A percentile compares a stretch with the other conserved stretches of the same genome.
Evolutionary conservation across 164 flowering plant species (phyloP).

Genomic region (Echeveria elegans): DNA sequence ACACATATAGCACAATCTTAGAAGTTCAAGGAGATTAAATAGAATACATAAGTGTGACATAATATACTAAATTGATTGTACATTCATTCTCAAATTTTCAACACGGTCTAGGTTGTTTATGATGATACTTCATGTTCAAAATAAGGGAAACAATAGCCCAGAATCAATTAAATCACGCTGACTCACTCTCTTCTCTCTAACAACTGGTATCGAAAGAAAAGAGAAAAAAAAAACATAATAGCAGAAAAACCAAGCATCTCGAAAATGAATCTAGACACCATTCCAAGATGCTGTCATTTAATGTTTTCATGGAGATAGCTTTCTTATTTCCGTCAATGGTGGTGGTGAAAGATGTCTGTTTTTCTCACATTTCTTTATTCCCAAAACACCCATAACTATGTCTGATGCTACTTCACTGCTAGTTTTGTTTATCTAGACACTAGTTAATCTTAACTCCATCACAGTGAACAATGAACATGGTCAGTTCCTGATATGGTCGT

Average conservation of each 20-base stretch:
- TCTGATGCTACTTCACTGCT: too few relatives aligned
- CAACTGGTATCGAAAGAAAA: neutral
- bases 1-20: too few relatives aligned
- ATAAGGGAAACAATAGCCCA: too few relatives aligned
- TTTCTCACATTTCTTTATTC: conserved; percentile 2
- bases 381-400: neutral
- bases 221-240: neutral
- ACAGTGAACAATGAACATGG: too few relatives aligned
- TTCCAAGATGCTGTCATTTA: conserved; percentile 2
- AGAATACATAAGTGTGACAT: too few relatives aligned
- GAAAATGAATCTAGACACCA: conserved; percentile 3
- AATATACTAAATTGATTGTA: too few relatives aligned
- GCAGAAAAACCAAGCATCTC: conserved; percentile 6
- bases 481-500: too few relatives aligned
- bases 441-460: too few relatives aligned
- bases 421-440: neutral
- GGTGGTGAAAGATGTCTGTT: conserved; percentile 6
- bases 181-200: neutral
- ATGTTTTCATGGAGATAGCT: neutral
- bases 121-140: too few relatives aligned
- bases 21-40: too few relatives aligned
- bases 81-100: too few relatives aligned
- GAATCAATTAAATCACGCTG: neutral
- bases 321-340: conserved; percentile 1
- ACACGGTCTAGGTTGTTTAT: too few relatives aligned